Conservation (phyloP, 805 yeast genomes). For the Metschnikowia colocasiae region DNA sequence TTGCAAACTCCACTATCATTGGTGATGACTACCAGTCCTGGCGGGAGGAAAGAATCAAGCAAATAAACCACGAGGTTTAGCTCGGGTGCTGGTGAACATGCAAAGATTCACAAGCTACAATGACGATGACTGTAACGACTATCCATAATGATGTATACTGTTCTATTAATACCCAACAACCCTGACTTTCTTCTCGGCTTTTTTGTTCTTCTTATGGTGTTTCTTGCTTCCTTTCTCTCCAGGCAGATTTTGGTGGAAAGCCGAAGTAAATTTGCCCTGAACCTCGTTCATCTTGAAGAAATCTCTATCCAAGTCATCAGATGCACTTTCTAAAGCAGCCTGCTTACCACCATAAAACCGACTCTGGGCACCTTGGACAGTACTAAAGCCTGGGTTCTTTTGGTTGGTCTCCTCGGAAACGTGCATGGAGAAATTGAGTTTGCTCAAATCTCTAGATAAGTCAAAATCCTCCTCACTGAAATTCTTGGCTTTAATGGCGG, state of each 20-base stretch:
- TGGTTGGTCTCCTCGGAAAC: constrained; percentile 38
- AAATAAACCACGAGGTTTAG: constrained; percentile 9
- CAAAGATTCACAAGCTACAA: neutral
- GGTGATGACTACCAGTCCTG: constrained; percentile 41
- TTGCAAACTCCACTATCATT: constrained; percentile 36
- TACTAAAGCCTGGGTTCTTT: constrained; percentile 24
- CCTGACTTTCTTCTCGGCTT: constrained; percentile 45
- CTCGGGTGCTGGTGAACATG: neutral
- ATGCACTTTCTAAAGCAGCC: constrained; percentile 73
- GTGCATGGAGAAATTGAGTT: constrained; percentile 77
- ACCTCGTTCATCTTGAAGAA: constrained; percentile 70
- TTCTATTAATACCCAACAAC: constrained; percentile 17
- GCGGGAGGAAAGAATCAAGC: constrained; percentile 35
- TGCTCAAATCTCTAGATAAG: constrained; percentile 63
- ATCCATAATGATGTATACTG: neutral
- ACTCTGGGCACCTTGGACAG: constrained; percentile 37
- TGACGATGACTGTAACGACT: constrained; percentile 2
- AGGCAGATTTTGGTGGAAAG: constrained; percentile 60
- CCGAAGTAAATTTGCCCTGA: constrained; percentile 59
- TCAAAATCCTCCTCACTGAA: constrained; percentile 52
- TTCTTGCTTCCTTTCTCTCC: constrained; percentile 42
- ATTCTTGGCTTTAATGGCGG: constrained; percentile 59
- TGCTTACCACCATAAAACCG: constrained; percentile 75
- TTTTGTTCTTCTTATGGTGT: constrained; percentile 76
- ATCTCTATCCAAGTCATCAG: constrained; percentile 79